Evolutionary conservation across 768 basidiomycete genomes (phyloP), one percentile per base, ranked within the genome.

Genomic region (Boletus subparvulus): DNA sequence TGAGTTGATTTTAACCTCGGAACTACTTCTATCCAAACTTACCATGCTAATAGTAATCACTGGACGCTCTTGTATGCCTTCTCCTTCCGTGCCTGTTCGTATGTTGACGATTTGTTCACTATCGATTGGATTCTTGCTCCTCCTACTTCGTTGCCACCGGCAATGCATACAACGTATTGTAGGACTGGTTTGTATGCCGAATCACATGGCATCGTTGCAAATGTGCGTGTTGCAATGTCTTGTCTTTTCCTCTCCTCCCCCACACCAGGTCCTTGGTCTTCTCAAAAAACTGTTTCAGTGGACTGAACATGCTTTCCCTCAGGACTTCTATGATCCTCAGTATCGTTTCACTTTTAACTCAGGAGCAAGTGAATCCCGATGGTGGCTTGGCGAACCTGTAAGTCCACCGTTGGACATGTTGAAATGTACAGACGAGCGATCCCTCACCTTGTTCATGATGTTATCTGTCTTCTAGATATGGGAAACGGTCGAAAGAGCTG

Each of bases 381-480:
- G 92, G 90, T 95, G 92, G 92, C 73, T 80, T 35, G 94, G 94
- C 28, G 92, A 94, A 69, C 92, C 93, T 17, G 92, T 94, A 52
- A 61, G 80, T 61, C 10, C 8, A 17, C 32, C 7, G 12, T 13
- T 41, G 12, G 8, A n/a, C 30, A 32, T 7, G 21, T 48, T 21
- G 24, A 44, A 28, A 19, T 28, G 10, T 32, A 10, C 16, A 8
- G n/a, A 42, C 35, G 28, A 26, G 24, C 32, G 26, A 43, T 11
- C 32, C 21, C 28, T 47, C 32, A 41, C 17, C 28, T 42, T 41
- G 12, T 40, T 21, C 30, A 9, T 33, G 17, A 41, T 19, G 4
- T 0, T 35, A 10, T 41, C 14, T 50, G 6, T 28, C 26, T 47
- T 44, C 28, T 40, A 92, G 90, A 88, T 94, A 78, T 95, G 93